Evolutionary conservation across 495 filamentous ascomycete species (phyloP), one percentile per base, ranked within the genome.

Genomic region (Staphylotrichum longicolle): DNA sequence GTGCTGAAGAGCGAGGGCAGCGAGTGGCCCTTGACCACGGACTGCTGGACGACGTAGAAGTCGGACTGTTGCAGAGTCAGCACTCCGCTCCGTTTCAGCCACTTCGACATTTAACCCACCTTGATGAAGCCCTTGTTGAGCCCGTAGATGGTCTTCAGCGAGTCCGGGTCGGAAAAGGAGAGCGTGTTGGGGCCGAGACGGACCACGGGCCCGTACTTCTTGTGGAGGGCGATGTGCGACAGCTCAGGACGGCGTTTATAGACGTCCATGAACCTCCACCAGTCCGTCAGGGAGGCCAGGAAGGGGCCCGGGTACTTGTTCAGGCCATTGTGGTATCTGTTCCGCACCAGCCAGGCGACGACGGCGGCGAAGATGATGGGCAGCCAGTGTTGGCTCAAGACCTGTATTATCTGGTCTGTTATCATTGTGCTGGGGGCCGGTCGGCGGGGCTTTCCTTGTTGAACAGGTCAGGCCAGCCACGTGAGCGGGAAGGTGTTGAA

Each of bases 121-220:
- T 93, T 93, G 58, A 75, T 77, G 68, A 90, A 90, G n/a, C 88
- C 88, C 72, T 91, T 91, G 67, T 91, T 91, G 58, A 92, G 77
- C 2, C 90, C 87, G 67, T 93, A 94, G 34, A 94, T 93, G 7
- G 78, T 78, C 68, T 87, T 89, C 50, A 91, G 73, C 11, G 87
- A 85, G 54, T 79, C 78, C 0, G 88, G 87, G 64, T 89, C 82
- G 4, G 83, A 78, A 63, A 91, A 88, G 0, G 86, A 87, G 30
- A 91, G 71, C 1, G 78, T 77, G 61, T 88, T 85, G 11, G 89
- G 89, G 4, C 88, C 86, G 11, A 91, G 71, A 35, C 88, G 82
- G 5, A 92, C 85, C 5, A 92, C 77, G 61, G 87, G 82, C 11
- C 89, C 89, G 72, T 91, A 81, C 71, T 89, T 83, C 12, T 77